Evolutionary conservation across 2,329 filamentous ascomycete genomes (phyloP).

Genomic region (Aspergillus sp.): DNA sequence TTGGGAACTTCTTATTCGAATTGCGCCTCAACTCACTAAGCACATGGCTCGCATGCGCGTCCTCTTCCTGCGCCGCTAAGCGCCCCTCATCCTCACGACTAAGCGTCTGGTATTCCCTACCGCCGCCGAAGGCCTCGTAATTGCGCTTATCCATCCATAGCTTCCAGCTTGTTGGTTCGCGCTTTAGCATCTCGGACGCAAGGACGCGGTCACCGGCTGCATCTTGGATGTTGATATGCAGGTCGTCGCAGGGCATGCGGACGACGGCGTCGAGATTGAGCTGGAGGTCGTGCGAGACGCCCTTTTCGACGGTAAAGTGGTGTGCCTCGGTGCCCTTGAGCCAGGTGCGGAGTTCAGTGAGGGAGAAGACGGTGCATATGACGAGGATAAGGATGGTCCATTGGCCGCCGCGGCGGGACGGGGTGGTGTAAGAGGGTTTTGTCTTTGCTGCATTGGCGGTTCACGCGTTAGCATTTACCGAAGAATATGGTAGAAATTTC

Average conservation of each 20-base stretch:
- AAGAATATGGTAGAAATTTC: neutral
- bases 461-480: conserved; percentile 1
- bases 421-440: conserved; percentile 86
- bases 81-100: conserved; percentile 63
- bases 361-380: conserved; percentile 72
- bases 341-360: conserved; percentile 78
- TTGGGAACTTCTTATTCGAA: conserved; percentile 64
- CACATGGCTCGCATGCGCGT: conserved; percentile 91
- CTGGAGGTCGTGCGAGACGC: conserved; percentile 81
- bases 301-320: conserved; percentile 91
- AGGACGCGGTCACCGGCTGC: conserved; percentile 89
- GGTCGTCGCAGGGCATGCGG: conserved; percentile 78
- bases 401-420: conserved; percentile 82
- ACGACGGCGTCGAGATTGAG: conserved; percentile 96
- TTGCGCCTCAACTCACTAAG: conserved; percentile 70
- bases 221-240: conserved; percentile 98
- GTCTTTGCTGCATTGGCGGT: conserved; percentile 71
- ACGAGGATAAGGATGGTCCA: conserved; percentile 84
- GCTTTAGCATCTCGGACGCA: conserved; percentile 70
- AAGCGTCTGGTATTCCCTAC: conserved; percentile 55
- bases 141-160: conserved; percentile 76
- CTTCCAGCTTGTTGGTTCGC: conserved; percentile 75
- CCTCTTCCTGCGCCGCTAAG: conserved; percentile 53
- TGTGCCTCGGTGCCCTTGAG: conserved; percentile 81
- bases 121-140: conserved; percentile 32